Evolutionary conservation across 768 basidiomycete species (phyloP), one percentile per base, ranked within the genome.

Genomic region (Naganishia antarctica): DNA sequence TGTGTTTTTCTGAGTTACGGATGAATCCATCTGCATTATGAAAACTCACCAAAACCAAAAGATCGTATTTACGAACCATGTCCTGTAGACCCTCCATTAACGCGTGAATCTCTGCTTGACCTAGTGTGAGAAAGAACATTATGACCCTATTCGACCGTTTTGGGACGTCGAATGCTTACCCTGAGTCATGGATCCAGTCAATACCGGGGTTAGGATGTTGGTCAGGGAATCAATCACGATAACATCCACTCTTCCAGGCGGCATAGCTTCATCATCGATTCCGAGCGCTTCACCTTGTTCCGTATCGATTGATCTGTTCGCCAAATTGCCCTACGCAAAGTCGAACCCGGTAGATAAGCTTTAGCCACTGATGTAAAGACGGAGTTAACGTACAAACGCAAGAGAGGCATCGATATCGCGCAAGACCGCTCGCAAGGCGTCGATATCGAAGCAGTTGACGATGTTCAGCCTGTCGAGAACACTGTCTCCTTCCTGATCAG

Each of bases 151-250:
- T 25, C 12, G 16, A 8, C 29, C 28, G 4, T 13, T n/a, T 1
- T 4, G n/a, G 18, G 12, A 40, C 4, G 41, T n/a, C 26, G n/a
- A n/a, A n/a, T n/a, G n/a, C 53, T 25, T 59, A 58, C 63, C 75
- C 65, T 74, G 74, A 25, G 73, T 62, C 7, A 68, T 66, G 37
- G 67, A 71, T 16, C 59, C 66, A 21, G 65, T 64, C 43, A 76
- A 43, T n/a, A 66, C n/a, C 64, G 75, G 73, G 59, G 72, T 71
- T 37, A 76, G 69, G 37, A 75, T 62, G 2, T 61, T 69, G 3
- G 66, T 68, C 4, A 75, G 63, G 1, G 70, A 53, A 48, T 76
- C 75, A 13, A 76, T 44, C 13, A 76, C 74, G n/a, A 76, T 48
- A 11, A 76, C 60, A 18, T 34, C 11, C 21, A 57, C 53, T 15